Evolutionary conservation across 441 rosid genomes (phyloP), one percentile per base, ranked within the genome.

Genomic region (Adansonia madagascariensis): DNA sequence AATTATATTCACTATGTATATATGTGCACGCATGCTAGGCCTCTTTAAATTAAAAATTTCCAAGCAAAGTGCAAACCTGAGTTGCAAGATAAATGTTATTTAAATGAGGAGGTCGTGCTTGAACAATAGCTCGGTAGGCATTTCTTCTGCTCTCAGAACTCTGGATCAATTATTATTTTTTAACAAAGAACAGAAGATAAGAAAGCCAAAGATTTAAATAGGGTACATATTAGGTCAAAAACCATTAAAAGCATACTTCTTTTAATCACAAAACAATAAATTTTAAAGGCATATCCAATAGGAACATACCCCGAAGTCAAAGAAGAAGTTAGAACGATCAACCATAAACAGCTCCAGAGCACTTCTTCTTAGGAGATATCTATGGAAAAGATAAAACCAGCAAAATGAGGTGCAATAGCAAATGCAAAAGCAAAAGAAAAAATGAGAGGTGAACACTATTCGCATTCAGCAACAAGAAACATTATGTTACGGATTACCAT

Each of bases 341-440:
- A 95, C 91, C 98, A 97, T 88, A 85, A 95, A 97, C 81, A 97
- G 87, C 86, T 97, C 99, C 88, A 97, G 81, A 63, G 98, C 98
- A 85, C 99, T 97, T 86, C 99, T 89, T 91, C 99, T 89, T 64
- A 97, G 86, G 64, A 97, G 91, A 85, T 97, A 95, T 81, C 99
- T 97, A 90, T 2, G 35, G 71, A 60, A 73, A 62, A 83, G 69
- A 79, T 12, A 79, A 55, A 64, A 74, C 55, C 70, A 80, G 50
- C 22, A 66, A 53, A 69, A 71, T 62, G n/a, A 78, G 77, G 72
- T 55, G 72, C 55, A 77, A 64, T 57, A 81, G 61, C 71, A 76
- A 31, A 73, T 31, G 22, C 63, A n/a, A 47, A 61, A 18, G 69
- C 56, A 66, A 60, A 67, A 44, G 61, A 20, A 56, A 60, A 2